phyloP scores from a whole-genome alignment of 805 yeast species.

The Phaffomyces opuntiae region DNA sequence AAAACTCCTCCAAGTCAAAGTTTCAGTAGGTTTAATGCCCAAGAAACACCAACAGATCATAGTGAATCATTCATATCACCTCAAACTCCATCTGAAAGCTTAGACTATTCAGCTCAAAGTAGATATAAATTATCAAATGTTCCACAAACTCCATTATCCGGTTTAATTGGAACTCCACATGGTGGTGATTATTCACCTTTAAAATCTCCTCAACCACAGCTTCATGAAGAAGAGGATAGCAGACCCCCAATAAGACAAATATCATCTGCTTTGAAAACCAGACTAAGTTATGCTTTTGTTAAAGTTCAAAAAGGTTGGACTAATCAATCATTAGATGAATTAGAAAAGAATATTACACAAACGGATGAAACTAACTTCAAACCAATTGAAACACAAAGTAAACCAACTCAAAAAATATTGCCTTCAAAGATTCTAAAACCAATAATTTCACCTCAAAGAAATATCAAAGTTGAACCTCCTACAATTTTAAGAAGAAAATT shows the following conservation, averaged over 20 bases:
- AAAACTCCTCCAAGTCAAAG: conserved; percentile 18
- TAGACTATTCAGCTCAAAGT: background rate
- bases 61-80: conserved; percentile 13
- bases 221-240: conserved; percentile 19
- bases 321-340: conserved; percentile 23
- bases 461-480: conserved; percentile 4
- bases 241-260: conserved; percentile 34
- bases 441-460: conserved; percentile 4
- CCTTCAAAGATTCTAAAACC: conserved; percentile 6
- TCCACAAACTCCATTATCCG: conserved; percentile 18
- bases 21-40: conserved; percentile 2
- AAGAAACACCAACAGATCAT: conserved; percentile 16
- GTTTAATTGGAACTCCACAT: background rate
- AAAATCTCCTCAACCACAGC: conserved; percentile 20
- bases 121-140: conserved; percentile 16
- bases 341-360: conserved; percentile 17
- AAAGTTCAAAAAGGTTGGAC: conserved; percentile 29
- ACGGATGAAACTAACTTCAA: conserved; percentile 2
- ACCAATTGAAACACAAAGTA: background rate
- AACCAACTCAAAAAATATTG: conserved; percentile 1
- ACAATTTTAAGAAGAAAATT: conserved; percentile 8
- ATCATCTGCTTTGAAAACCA: conserved; percentile 32
- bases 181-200: conserved; percentile 16
- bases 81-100: conserved; percentile 16
- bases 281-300: conserved; percentile 35